Percentiles rank a stretch among this genome's conserved stretches.
Evolutionary conservation across 148 eudicot species (phyloP).

Genomic region (Salicornia ramosissima): DNA sequence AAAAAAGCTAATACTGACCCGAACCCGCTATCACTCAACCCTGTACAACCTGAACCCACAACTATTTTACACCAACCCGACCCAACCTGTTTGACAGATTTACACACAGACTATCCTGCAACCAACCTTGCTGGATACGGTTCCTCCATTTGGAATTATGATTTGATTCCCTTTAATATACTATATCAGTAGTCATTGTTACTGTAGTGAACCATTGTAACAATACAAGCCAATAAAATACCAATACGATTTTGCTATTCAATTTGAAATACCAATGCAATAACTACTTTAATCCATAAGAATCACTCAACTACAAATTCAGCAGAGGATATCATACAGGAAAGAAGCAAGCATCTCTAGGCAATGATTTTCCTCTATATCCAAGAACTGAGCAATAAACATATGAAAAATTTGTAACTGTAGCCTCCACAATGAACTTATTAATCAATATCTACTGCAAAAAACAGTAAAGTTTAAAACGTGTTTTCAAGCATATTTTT

Average conservation of each 20-base stretch:
- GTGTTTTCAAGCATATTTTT: too few species aligned
- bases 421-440: too few species aligned
- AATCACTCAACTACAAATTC: neutral
- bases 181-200: neutral
- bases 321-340: neutral
- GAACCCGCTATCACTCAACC: too few species aligned
- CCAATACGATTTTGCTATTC: neutral
- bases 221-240: neutral
- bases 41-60: too few species aligned
- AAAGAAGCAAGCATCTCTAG: neutral
- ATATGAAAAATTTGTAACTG: too few species aligned
- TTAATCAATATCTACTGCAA: too few species aligned
- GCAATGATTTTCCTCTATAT: neutral
- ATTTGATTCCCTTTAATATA: neutral
- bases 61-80: too few species aligned
- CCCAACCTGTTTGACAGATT: too few species aligned
- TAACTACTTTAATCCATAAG: neutral
- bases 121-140: neutral
- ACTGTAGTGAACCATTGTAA: neutral
- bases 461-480: too few species aligned
- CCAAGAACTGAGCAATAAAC: neutral
- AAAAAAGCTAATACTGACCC: too few species aligned
- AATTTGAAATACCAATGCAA: neutral
- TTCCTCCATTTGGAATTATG: neutral
- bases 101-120: too few species aligned